Percentiles rank a stretch among this genome's conserved stretches.
phyloP scores from a whole-genome alignment of 768 basidiomycete genomes.

The Podaxis sp. region DNA sequence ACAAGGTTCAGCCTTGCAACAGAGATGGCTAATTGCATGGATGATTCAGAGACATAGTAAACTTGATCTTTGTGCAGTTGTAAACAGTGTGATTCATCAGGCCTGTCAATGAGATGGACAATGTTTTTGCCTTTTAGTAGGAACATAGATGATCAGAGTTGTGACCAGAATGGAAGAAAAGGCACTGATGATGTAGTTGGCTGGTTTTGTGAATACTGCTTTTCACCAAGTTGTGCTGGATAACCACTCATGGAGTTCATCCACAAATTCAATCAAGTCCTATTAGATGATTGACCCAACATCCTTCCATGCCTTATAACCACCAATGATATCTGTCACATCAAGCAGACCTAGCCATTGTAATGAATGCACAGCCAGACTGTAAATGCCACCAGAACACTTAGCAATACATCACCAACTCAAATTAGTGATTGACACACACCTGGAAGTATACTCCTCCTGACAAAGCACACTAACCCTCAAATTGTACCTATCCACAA shows the following conservation, averaged over 20 bases:
- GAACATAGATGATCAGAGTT: neutral
- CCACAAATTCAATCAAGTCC: no score
- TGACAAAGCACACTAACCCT: constrained; percentile 74
- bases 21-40: constrained; percentile 90
- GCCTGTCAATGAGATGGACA: constrained; percentile 91
- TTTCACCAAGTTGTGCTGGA: no score
- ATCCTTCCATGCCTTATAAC: constrained; percentile 69
- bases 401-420: neutral
- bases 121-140: constrained; percentile 94
- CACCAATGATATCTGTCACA: constrained; percentile 78
- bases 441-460: constrained; percentile 66
- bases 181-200: constrained; percentile 89
- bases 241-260: no score
- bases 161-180: neutral
- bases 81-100: constrained; percentile 95
- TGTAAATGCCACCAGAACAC: constrained; percentile 21
- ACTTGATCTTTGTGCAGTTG: constrained; percentile 92
- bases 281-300: no score
- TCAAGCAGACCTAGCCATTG: constrained; percentile 71
- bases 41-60: constrained; percentile 93
- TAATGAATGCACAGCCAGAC: constrained; percentile 67
- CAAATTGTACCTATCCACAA: constrained; percentile 76
- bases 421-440: no score
- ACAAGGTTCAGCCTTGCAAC: constrained; percentile 91
- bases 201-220: constrained; percentile 92